A percentile compares a stretch with the other conserved stretches of the same genome.
Conservation (phyloP, 1,284 basidiomycete species). For the Moesziomyces sp. region DNA sequence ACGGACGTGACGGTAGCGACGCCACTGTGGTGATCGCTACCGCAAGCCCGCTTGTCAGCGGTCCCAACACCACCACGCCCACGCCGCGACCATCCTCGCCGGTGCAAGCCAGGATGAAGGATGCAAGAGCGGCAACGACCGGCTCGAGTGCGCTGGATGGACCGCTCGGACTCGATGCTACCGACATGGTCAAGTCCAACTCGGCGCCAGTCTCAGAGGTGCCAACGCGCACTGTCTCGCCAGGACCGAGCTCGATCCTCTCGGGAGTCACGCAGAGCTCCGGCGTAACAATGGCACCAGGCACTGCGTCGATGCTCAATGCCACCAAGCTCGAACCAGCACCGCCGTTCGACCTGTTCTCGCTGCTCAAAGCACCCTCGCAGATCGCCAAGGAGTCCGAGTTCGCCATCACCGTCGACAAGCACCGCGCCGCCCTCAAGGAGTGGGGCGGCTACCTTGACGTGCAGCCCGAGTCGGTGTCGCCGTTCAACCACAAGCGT, state of each 20-base stretch:
- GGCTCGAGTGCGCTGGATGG: constrained; percentile 1
- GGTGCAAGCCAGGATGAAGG: constrained; percentile 12
- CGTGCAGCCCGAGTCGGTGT: constrained; percentile 72
- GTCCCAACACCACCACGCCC: constrained; percentile 39
- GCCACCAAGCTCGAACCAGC: constrained; percentile 21
- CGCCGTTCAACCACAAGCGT: constrained; percentile 91
- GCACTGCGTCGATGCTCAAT: constrained; percentile 13
- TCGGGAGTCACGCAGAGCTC: constrained; percentile 17
- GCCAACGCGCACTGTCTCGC: constrained; percentile 35
- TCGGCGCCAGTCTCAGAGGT: constrained; percentile 40
- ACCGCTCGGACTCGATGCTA: constrained; percentile 5
- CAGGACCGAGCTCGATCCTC: constrained; percentile 27
- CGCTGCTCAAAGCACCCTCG: constrained; percentile 39
- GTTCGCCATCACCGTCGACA: constrained; percentile 39
- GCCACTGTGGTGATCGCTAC: constrained; percentile 32
- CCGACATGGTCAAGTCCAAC: constrained; percentile 21
- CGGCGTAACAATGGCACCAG: constrained; percentile 2
- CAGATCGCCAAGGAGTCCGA: constrained; percentile 49
- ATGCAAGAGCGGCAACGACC: background rate
- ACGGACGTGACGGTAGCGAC: constrained; percentile 28
- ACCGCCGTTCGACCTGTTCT: constrained; percentile 39
- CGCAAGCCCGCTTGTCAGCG: constrained; percentile 24
- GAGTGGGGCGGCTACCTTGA: constrained; percentile 51
- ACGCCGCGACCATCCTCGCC: constrained; percentile 43
- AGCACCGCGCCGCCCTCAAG: constrained; percentile 37